phyloP scores from a whole-genome alignment of 768 basidiomycete genomes.

The Boletus rubroflammeus region DNA sequence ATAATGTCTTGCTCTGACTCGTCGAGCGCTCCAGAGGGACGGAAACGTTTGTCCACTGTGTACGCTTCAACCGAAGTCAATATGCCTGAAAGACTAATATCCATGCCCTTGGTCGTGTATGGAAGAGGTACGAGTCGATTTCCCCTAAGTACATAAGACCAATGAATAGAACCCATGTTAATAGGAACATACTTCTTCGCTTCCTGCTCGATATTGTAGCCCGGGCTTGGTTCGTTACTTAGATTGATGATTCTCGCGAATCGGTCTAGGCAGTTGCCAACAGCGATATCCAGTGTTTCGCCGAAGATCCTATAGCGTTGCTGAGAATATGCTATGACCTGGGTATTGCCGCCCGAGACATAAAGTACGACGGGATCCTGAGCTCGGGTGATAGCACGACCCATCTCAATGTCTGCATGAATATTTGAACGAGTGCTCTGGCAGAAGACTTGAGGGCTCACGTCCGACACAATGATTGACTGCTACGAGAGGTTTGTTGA shows the following conservation, averaged over 20 bases:
- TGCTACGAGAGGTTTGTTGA: constrained; percentile 87
- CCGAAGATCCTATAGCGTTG: constrained; percentile 98
- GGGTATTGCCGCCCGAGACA: constrained; percentile 98
- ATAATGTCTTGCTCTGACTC: constrained; percentile 61
- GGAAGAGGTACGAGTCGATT: constrained; percentile 79
- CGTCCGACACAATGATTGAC: constrained; percentile 99
- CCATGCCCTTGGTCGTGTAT: constrained; percentile 99
- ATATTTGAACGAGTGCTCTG: neutral
- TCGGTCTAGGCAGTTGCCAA: constrained; percentile 96
- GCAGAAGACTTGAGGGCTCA: constrained; percentile 38
- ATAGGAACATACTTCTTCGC: constrained; percentile 68
- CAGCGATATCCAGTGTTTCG: constrained; percentile 98
- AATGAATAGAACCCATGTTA: neutral
- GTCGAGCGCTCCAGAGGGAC: constrained; percentile 39
- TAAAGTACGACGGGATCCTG: constrained; percentile 96
- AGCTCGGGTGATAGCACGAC: constrained; percentile 89
- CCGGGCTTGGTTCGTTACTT: constrained; percentile 93
- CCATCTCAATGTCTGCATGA: constrained; percentile 93
- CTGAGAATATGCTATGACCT: constrained; percentile 97
- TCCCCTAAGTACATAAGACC: constrained; percentile 50
- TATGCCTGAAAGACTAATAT: constrained; percentile 93
- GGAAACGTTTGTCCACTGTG: constrained; percentile 81
- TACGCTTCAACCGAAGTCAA: constrained; percentile 85
- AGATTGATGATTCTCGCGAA: constrained; percentile 94
- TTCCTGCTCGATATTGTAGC: constrained; percentile 95